These are phyloP conservation scores for Apiotrichum porosum DNA, from an alignment of 1,284 basidiomycete genomes.

Conservation along the genomic window DNA sequence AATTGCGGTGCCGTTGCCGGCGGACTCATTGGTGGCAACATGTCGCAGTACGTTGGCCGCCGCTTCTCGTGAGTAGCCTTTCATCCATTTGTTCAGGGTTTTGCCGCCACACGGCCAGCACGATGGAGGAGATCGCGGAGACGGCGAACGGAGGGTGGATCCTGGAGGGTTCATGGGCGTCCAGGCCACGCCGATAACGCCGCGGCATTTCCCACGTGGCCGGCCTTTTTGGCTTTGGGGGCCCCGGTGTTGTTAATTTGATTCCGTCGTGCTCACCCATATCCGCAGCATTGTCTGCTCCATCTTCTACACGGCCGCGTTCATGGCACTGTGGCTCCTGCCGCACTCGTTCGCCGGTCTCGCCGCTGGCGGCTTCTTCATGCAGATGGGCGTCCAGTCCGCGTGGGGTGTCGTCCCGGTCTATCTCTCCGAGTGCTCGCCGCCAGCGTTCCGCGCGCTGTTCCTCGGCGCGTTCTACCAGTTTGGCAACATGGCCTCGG, in stretches of 20 bases:
- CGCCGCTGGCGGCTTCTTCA: slow-evolving; percentile 52
- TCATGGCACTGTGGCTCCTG: slow-evolving; percentile 70
- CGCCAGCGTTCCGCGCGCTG: slow-evolving; percentile 80
- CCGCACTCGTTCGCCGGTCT: slow-evolving; percentile 53
- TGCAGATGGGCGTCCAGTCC: slow-evolving; percentile 80
- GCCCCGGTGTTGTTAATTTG: too few species aligned
- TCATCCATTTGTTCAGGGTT: too few species aligned
- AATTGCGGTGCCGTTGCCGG: slow-evolving; percentile 65
- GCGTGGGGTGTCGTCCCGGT: slow-evolving; percentile 51
- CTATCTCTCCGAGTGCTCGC: slow-evolving; percentile 76
- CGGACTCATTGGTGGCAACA: slow-evolving; percentile 68
- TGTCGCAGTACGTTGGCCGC: slow-evolving; percentile 80
- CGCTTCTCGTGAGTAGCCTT: slow-evolving; percentile 58
- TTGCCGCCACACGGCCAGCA: too few species aligned
- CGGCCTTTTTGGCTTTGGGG: too few species aligned
- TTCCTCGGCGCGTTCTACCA: slow-evolving; percentile 92
- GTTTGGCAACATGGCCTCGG: slow-evolving; percentile 66
- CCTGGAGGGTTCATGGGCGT: too few species aligned
- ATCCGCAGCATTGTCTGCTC: slow-evolving; percentile 26
- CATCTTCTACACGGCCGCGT: slow-evolving; percentile 55
- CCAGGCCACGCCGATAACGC: too few species aligned
- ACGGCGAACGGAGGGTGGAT: too few species aligned
- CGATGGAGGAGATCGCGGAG: too few species aligned
- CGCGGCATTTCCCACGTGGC: too few species aligned
- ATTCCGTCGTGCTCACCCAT: slow-evolving; percentile 46